phyloP scores from a whole-genome alignment of 257 asterid genomes.

The Petrea volubilis region DNA sequence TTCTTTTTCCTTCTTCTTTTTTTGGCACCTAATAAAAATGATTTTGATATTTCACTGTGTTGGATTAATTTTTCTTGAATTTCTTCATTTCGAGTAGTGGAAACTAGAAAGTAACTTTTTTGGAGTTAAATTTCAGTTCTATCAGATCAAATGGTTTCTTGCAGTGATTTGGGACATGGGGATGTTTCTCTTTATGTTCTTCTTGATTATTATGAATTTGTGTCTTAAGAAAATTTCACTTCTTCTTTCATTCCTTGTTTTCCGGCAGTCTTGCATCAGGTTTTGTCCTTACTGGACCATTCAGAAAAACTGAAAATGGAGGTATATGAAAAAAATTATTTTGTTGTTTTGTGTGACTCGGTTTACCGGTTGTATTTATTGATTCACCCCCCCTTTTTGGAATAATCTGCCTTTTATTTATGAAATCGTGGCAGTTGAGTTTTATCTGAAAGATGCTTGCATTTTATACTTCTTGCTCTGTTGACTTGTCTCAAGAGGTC shows the following conservation, averaged over 20 bases:
- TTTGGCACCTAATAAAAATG: constrained; percentile 8
- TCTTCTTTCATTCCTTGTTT: constrained; percentile 21
- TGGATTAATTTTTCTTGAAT: constrained; percentile 14
- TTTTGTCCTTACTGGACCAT: constrained; percentile 32
- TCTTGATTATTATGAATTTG: constrained; percentile 22
- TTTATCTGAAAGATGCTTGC: constrained; percentile 14
- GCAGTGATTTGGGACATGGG: constrained; percentile 16
- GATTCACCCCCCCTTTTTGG: constrained; percentile 27
- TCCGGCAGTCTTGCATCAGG: constrained; percentile 6
- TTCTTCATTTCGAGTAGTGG: constrained; percentile 18
- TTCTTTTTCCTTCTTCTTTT: not conserved
- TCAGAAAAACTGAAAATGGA: constrained; percentile 33
- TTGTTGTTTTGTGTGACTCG: constrained; percentile 32
- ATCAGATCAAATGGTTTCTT: constrained; percentile 15
- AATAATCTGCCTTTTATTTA: constrained; percentile 19
- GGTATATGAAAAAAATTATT: constrained; percentile 2
- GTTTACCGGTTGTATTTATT: constrained; percentile 31
- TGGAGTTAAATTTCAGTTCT: not conserved
- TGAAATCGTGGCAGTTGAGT: constrained; percentile 8
- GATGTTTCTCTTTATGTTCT: constrained; percentile 9
- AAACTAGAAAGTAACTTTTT: not conserved
- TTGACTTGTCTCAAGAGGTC: not conserved
- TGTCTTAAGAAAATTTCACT: not conserved
- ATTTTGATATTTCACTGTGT: constrained; percentile 18
- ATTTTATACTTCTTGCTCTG: constrained; percentile 16